These are phyloP conservation scores for Sarcocystis neurona DNA, from an alignment of 169 alveolate genomes.

Conservation along the genomic window DNA sequence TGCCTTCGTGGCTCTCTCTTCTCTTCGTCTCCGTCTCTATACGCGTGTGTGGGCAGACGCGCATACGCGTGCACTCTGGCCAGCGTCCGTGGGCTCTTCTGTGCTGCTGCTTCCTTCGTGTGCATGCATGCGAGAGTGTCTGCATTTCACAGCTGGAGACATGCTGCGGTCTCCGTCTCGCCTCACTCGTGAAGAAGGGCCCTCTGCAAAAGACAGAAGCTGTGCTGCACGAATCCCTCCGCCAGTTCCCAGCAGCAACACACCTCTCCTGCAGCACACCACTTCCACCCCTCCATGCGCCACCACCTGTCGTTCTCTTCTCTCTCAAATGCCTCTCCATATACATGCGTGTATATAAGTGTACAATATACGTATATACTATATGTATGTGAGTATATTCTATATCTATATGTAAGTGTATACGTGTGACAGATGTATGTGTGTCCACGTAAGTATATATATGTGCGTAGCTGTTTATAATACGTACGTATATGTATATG, in stretches of 20 bases:
- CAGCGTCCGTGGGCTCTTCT: not conserved
- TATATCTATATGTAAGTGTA: not conserved
- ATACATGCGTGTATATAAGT: not conserved
- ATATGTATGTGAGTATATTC: not conserved
- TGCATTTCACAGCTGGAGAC: too few species aligned
- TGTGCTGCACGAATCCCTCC: too few species aligned
- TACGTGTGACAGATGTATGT: not conserved
- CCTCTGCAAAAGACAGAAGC: too few species aligned
- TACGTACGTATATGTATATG: not conserved
- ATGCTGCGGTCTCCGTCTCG: too few species aligned
- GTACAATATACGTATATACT: not conserved
- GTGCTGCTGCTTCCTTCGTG: too few species aligned
- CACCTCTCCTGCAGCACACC: too few species aligned
- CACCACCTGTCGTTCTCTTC: too few species aligned
- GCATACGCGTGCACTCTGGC: not conserved
- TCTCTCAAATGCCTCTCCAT: not conserved
- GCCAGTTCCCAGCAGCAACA: too few species aligned
- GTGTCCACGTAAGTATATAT: not conserved
- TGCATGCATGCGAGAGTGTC: too few species aligned
- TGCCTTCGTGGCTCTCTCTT: too few species aligned
- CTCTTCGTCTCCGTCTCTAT: not conserved
- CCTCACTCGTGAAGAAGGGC: too few species aligned
- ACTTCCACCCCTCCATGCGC: too few species aligned
- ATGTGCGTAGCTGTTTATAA: not conserved
- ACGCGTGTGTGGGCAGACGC: not conserved